These are phyloP conservation scores for Aspergillus calidoustus DNA, from an alignment of 2,329 filamentous ascomycete genomes.

Conservation along the genomic window DNA sequence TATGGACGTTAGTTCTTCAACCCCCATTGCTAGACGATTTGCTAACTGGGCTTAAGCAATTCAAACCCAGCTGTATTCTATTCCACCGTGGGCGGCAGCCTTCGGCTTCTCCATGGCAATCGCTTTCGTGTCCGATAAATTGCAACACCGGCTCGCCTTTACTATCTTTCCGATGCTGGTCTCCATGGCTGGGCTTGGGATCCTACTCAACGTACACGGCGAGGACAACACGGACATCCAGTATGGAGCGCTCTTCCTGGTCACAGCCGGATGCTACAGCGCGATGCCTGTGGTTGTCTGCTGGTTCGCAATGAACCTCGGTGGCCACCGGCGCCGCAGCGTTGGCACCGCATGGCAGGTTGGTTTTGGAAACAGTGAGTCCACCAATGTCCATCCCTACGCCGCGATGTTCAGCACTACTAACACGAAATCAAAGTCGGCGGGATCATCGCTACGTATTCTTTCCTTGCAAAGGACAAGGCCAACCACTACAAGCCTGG, in stretches of 20 bases:
- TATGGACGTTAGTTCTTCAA: conserved; percentile 53
- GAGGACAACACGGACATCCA: conserved; percentile 61
- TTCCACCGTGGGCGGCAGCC: conserved; percentile 69
- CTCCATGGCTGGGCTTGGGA: conserved; percentile 73
- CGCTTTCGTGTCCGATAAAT: conserved; percentile 72
- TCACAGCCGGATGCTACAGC: conserved; percentile 78
- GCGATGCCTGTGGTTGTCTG: conserved; percentile 89
- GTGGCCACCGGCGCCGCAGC: conserved; percentile 71
- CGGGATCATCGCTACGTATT: conserved; percentile 76
- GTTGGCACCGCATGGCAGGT: conserved; percentile 78
- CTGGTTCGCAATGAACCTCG: conserved; percentile 82
- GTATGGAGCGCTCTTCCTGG: conserved; percentile 81
- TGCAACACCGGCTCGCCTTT: conserved; percentile 76
- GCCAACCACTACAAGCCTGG: conserved; percentile 69
- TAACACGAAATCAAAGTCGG: conserved; percentile 55
- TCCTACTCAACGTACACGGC: conserved; percentile 73
- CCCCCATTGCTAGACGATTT: neutral
- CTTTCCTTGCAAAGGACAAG: conserved; percentile 68
- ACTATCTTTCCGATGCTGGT: conserved; percentile 70
- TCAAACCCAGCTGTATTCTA: conserved; percentile 56
- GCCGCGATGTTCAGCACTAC: neutral
- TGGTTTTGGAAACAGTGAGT: conserved; percentile 69
- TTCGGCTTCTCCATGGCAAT: conserved; percentile 79
- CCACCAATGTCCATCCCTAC: neutral
- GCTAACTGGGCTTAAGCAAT: conserved; percentile 43